Conservation (phyloP, 2,329 filamentous ascomycete genomes). For the Trichoderma sp. region DNA sequence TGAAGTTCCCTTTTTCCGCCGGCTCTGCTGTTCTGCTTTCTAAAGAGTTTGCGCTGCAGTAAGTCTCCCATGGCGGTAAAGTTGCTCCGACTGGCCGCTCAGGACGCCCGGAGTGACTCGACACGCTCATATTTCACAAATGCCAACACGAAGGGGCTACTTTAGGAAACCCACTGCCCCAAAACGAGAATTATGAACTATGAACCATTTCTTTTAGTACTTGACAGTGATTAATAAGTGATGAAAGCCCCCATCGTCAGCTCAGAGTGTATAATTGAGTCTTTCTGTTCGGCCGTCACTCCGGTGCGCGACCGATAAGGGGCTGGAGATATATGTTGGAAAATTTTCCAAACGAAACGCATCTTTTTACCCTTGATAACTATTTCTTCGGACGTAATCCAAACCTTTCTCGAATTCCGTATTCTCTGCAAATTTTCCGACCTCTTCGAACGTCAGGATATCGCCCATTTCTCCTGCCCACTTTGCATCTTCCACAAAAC, state of each 20-base stretch:
- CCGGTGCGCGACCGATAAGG: neutral
- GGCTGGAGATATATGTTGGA: neutral
- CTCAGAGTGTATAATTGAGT: neutral
- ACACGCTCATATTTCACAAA: neutral
- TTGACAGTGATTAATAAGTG: neutral
- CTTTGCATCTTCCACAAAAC: neutral
- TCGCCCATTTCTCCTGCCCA: neutral
- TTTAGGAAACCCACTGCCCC: neutral
- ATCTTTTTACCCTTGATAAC: neutral
- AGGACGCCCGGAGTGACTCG: constrained; percentile 13
- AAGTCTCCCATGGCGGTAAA: neutral
- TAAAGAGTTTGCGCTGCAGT: neutral
- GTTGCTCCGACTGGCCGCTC: constrained; percentile 18
- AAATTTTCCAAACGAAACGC: neutral
- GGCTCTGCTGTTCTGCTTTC: neutral
- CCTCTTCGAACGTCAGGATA: neutral
- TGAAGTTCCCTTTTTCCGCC: neutral
- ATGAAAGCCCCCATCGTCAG: neutral
- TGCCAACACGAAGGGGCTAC: neutral
- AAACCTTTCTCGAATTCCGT: neutral
- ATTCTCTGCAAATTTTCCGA: neutral
- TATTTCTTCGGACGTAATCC: neutral
- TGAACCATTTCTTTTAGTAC: neutral
- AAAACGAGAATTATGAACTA: neutral
- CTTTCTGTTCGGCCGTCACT: neutral